Base-by-base conservation (phyloP, 2,329 filamentous ascomycete genomes). In the Neofusicoccum umdonicola region DNA sequence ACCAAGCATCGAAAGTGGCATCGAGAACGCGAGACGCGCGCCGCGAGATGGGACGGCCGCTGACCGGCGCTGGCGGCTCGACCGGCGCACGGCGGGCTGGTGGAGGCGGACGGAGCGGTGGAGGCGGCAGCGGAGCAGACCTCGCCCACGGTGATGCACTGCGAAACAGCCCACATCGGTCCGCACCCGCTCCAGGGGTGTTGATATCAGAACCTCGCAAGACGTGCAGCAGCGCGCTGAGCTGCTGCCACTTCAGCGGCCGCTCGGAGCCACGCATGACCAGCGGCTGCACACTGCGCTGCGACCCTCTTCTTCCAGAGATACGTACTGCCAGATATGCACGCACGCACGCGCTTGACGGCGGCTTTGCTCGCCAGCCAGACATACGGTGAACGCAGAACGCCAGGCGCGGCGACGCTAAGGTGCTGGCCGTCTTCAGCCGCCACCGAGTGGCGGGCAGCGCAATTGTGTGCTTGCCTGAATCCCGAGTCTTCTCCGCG, bases 401-500 rank as follows among this genome's bases (percentile, higher is more conserved):
- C 13, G 22, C 22, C 22, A 22, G 22, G 22, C 22, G 22, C 22
- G 22, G 22, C 22, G 22, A 22, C 22, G 22, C 22, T 11, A 34
- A 7, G 35, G 6, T 17, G 37, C 17, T n/a, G 17, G 7, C 52
- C 37, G 9, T 8, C 6, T 27, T 27, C 52, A 19, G 27, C 27
- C 27, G 27, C 19, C 52, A 19, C 52, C 52, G 52, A 42, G 44
- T 31, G 4, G 52, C 37, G 52, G 52, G 7, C 34, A 15, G 35
- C 35, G 52, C 52, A 34, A 47, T 60, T 47, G 5, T 13, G 17
- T 37, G 41, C n/a, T 60, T 19, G 56, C 27, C 42, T 60, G 56
- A 60, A 48, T 15, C n/a, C 56, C 56, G 56, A 60, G 56, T 45
- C 27, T 60, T 60, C 56, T 60, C 56, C 56, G 56, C 41, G 54